phyloP scores from a whole-genome alignment of 257 asterid genomes.

The Petunia axillaris region DNA sequence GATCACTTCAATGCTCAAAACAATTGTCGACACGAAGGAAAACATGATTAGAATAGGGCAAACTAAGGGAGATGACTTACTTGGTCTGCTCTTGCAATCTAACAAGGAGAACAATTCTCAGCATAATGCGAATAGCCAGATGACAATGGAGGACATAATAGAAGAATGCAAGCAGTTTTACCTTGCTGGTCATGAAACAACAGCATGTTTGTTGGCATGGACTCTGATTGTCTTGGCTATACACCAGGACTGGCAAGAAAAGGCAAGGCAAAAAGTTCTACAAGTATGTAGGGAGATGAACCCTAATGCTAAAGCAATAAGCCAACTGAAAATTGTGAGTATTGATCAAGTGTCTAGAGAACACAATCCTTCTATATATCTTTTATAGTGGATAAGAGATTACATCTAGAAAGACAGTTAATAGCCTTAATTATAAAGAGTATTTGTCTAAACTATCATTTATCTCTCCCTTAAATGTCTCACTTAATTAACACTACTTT shows the following conservation, averaged over 20 bases:
- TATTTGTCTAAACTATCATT: no score
- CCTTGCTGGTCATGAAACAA: conserved; percentile 62
- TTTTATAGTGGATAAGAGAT: no score
- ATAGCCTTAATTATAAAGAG: no score
- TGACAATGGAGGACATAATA: conserved; percentile 56
- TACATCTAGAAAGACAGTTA: no score
- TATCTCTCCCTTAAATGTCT: no score
- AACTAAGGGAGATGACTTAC: conserved; percentile 41
- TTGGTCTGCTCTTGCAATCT: conserved; percentile 46
- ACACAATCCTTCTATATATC: no score
- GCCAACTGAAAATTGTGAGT: conserved; percentile 59
- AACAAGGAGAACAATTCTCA: conserved; percentile 34
- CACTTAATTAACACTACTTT: no score
- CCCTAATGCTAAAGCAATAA: conserved; percentile 44
- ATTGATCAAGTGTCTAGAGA: not conserved
- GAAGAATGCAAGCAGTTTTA: conserved; percentile 63
- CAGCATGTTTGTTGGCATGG: conserved; percentile 58
- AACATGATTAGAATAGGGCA: conserved; percentile 32
- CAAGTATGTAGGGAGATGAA: conserved; percentile 37
- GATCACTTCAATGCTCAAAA: conserved; percentile 48
- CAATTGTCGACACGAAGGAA: conserved; percentile 45
- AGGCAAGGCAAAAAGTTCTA: conserved; percentile 58
- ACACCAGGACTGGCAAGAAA: conserved; percentile 60
- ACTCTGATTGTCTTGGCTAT: conserved; percentile 51
- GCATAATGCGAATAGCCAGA: conserved; percentile 19